Evolutionary conservation across 495 filamentous ascomycete species (phyloP).

Genomic region (Penicillium taxi): DNA sequence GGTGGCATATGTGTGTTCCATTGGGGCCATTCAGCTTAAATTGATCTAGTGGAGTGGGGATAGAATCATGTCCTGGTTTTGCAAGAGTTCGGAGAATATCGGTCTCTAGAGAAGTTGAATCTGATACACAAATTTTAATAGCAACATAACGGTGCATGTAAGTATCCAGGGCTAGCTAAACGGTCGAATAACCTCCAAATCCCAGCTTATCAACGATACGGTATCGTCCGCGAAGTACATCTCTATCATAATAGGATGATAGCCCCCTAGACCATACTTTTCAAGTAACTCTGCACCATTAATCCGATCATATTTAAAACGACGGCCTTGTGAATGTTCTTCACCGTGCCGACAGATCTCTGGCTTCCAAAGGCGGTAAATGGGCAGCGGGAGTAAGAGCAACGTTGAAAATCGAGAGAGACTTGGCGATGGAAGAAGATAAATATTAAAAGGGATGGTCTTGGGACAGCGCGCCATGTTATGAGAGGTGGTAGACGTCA

Average conservation of each 20-base stretch:
- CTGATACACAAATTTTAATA: conserved; percentile 24
- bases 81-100: conserved; percentile 21
- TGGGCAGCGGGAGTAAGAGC: too few species aligned
- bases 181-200: conserved; percentile 42
- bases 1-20: conserved; percentile 25
- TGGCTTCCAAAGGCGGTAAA: background rate
- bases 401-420: too few species aligned
- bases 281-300: conserved; percentile 26
- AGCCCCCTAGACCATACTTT: conserved; percentile 28
- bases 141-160: conserved; percentile 23
- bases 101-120: conserved; percentile 3
- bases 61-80: background rate
- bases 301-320: conserved; percentile 27
- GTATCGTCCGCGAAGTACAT: conserved; percentile 34
- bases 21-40: conserved; percentile 25
- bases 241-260: conserved; percentile 44
- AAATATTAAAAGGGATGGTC: too few species aligned
- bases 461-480: too few species aligned
- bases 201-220: conserved; percentile 48
- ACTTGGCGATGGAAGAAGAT: too few species aligned
- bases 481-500: too few species aligned
- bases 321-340: too few species aligned
- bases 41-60: conserved; percentile 15
- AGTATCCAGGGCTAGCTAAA: conserved; percentile 48
- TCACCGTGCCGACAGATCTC: background rate